Evolutionary conservation across 768 basidiomycete species (phyloP).

Genomic region (Rhodotorula diobovata): DNA sequence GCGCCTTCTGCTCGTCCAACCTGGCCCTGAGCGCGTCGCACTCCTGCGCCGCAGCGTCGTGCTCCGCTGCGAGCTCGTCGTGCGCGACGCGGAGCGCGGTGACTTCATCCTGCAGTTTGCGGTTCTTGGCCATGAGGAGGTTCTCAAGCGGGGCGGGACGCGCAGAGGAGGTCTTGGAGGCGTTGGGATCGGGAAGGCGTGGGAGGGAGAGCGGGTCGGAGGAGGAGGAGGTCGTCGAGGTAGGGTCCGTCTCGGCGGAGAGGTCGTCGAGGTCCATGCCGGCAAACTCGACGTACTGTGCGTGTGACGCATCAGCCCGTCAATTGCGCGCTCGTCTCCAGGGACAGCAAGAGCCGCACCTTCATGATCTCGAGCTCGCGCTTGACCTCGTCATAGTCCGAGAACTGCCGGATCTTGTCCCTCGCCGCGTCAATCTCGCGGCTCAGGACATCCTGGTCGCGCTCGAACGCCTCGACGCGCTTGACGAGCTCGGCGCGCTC

Average conservation of each 20-base stretch:
- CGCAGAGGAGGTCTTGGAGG: slow-evolving; percentile 70
- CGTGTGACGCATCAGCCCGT: no score
- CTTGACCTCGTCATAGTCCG: slow-evolving; percentile 95
- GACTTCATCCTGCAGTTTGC: slow-evolving; percentile 82
- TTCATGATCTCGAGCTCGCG: slow-evolving; percentile 98
- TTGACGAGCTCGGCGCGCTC: slow-evolving; percentile 60
- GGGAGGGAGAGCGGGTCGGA: slow-evolving; percentile 45
- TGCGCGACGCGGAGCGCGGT: slow-evolving; percentile 82
- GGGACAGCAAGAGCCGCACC: slow-evolving; percentile 52
- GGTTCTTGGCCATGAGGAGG: slow-evolving; percentile 88
- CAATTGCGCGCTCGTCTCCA: neutral
- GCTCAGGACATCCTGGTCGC: slow-evolving; percentile 48
- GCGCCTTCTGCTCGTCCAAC: slow-evolving; percentile 66
- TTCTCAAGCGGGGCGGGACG: slow-evolving; percentile 80
- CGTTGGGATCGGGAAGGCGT: slow-evolving; percentile 81
- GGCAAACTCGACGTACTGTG: slow-evolving; percentile 90
- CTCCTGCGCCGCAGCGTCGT: slow-evolving; percentile 58
- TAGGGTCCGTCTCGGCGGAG: no score
- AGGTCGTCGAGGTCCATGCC: slow-evolving; percentile 69
- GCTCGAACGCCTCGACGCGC: slow-evolving; percentile 51
- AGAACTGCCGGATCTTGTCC: slow-evolving; percentile 64
- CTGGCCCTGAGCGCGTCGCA: slow-evolving; percentile 61
- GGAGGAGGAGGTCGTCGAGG: neutral
- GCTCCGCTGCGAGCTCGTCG: slow-evolving; percentile 68
- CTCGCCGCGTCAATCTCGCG: slow-evolving; percentile 67